Base-by-base conservation (phyloP, 2,329 filamentous ascomycete species). In the Proliferodiscus dingleyae region DNA sequence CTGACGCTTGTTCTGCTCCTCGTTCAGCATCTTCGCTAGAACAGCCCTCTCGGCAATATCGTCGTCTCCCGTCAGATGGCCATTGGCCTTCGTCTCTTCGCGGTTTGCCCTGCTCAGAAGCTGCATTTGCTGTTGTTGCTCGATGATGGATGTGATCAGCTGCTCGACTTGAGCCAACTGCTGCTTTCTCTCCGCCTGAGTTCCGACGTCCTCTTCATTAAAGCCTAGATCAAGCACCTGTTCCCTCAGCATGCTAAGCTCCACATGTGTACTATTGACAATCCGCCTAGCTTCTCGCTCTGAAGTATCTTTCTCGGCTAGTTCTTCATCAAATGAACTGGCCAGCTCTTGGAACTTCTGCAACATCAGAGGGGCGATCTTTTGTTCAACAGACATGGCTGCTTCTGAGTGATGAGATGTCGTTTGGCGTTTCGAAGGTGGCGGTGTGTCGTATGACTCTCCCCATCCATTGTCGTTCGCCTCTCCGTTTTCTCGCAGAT, bases 311-410 rank as follows among this genome's bases (percentile, higher is more conserved):
- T 87, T 89, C 53, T 89, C 85, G 42, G 77, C 75, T 57, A 87
- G 78, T 61, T 91, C 85, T 22, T 83, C 78, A 47, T 93, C 87
- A 59, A 88, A 89, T 45, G 74, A 81, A 46, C 74, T 73, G 2
- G 85, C 80, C 9, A 90, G 71, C 52, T 84, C 81, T 56, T 82
- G 78, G 51, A 88, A 81, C 54, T 87, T 87, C 47, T 88, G 81
- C 5, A 85, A 70, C 49, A 89, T 78, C 5, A 87, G 71, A 3
- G 81, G 77, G 4, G 80, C 78, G 55, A 89, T 84, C 54, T 80
- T 84, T 11, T 78, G 75, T 46, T 87, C 80, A 8, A 89, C 75
- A 3, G 80, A 80, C 49, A 80, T 83, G 21, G 84, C 85, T 2
- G 83, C 84, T 44, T 75, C 81, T 16, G 74, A 86, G 57, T 75